Evolutionary conservation across 306 rosid species (phyloP), one percentile per base, ranked within the genome.

Genomic region (Heteromeles arbutifolia): DNA sequence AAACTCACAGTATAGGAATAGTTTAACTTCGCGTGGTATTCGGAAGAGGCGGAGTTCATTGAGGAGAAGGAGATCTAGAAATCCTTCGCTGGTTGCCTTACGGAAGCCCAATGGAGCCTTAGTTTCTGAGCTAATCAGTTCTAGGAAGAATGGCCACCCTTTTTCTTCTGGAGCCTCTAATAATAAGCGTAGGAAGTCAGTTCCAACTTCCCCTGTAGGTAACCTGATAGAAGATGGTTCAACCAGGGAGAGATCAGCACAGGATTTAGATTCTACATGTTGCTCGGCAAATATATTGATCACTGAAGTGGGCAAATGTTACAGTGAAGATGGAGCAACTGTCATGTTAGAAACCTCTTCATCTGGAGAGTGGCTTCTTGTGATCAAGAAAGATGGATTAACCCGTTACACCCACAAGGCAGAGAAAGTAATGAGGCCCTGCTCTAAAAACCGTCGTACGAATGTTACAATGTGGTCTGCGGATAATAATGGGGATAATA

Each of bases 361-460:
- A 19, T 78, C 87, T 19, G 81, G 83, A 70, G 91, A 86, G 75
- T 89, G 91, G 90, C 80, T 79, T 80, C 84, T 93, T 56, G 86
- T 74, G 8, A 84, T 87, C n/a, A 93, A 87, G 93, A 89, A 83
- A 85, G 85, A 89, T 81, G 93, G 91, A 52, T 63, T 64, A 65
- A 78, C 84, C 0, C 80, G 85, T 75, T 86, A 76, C 65, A 81
- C 83, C 80, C 69, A 80, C 79, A 93, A 74, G 82, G 88, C 93
- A 22, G 96, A 86, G 26, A 86, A 78, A 61, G 80, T 85, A 6
- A 89, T 89, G 87, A 86, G 87, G 67, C 90, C 91, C 3, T 50
- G 59, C 65, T 77, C 75, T 78, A 66, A 53, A 79, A 90, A 90
- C 79, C 89, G 93, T 8, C 76, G 78, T 71, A 90, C 96, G 2